These are phyloP conservation scores for Candida broadrunensis DNA, from an alignment of 805 yeast genomes.

Conservation along the genomic window DNA sequence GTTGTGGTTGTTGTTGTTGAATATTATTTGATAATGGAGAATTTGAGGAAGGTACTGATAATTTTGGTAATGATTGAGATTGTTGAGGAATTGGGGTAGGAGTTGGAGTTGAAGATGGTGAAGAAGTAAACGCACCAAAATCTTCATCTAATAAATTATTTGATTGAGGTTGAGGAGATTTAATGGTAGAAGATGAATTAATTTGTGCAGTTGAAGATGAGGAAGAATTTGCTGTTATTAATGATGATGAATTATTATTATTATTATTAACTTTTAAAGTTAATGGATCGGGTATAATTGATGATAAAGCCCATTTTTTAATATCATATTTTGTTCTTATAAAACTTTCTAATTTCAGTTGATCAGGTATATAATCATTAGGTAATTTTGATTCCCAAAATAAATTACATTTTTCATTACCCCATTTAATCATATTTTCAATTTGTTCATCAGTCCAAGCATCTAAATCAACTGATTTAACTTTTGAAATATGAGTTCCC, in stretches of 20 bases:
- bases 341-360: conserved; percentile 80
- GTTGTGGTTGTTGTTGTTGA: conserved; percentile 6
- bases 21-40: conserved; percentile 3
- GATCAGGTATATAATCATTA: conserved; percentile 70
- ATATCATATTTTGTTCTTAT: conserved; percentile 89
- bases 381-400: conserved; percentile 87
- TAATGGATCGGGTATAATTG: conserved; percentile 58
- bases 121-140: conserved; percentile 38
- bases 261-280: conserved; percentile 16
- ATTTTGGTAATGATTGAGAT: conserved; percentile 9
- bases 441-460: conserved; percentile 96
- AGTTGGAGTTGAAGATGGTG: conserved; percentile 16
- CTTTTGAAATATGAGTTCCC: conserved; percentile 94
- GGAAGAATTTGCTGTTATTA: not conserved
- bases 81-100: conserved; percentile 6
- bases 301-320: conserved; percentile 77
- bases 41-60: not conserved
- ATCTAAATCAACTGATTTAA: conserved; percentile 90
- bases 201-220: not conserved
- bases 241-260: not conserved
- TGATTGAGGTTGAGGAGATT: conserved; percentile 3
- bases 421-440: conserved; percentile 79
- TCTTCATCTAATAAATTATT: conserved; percentile 36
- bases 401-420: conserved; percentile 72
- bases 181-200: not conserved